phyloP scores from a whole-genome alignment of 441 rosid species.

The Gossypium gossypioides region DNA sequence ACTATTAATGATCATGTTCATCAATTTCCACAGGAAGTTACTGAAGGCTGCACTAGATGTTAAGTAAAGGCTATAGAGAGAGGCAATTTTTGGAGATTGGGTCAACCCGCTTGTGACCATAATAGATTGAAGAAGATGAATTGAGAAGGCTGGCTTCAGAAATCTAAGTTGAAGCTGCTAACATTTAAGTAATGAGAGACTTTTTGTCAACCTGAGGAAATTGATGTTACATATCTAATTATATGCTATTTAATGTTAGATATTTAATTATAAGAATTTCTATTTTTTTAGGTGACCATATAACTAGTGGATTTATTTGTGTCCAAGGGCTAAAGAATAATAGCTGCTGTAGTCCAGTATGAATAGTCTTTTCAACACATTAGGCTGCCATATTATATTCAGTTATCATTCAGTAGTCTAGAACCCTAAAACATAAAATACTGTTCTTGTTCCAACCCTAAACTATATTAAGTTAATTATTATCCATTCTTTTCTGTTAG shows the following conservation, averaged over 20 bases:
- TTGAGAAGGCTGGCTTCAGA: not conserved
- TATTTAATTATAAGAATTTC: not conserved
- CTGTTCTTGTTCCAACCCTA: not conserved
- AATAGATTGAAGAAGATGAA: not conserved
- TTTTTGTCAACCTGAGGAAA: not conserved
- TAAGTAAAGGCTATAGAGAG: not conserved
- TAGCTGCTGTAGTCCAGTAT: not conserved
- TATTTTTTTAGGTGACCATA: not conserved
- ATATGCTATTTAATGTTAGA: not conserved
- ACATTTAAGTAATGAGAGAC: not conserved
- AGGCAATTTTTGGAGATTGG: conserved; percentile 5
- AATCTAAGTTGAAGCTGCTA: not conserved
- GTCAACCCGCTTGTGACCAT: not conserved
- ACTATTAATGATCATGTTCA: not conserved
- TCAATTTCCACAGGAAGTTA: not conserved
- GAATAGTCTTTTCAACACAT: not conserved
- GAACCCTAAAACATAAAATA: not conserved
- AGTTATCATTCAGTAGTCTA: not conserved
- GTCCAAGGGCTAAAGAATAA: not conserved
- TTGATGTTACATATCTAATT: not conserved
- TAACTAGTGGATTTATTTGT: not conserved
- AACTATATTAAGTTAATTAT: not conserved
- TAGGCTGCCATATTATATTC: not conserved
- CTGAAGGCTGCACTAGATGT: not conserved
- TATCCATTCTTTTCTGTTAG: not conserved